Evolutionary conservation across 2,329 filamentous ascomycete genomes (phyloP), one percentile per base, ranked within the genome.

Genomic region (Periconia sp.): DNA sequence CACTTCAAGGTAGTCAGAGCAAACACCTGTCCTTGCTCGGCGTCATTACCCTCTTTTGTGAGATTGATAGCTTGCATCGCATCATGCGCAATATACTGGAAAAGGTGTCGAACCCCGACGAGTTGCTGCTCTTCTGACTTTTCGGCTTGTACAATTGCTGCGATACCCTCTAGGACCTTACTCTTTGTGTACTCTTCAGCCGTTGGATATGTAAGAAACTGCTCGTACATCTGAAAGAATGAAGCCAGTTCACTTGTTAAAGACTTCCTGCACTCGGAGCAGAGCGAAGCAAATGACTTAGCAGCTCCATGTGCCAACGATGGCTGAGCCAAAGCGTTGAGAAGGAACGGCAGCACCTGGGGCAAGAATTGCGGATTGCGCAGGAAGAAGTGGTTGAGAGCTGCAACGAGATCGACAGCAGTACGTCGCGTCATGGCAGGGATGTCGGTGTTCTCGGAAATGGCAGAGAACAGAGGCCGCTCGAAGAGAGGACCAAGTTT

Each of bases 381-480:
- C 57, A 88, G 81, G 65, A 95, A 92, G 69, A 89, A 94, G 40
- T 85, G 82, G 4, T 87, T 83, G 61, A 89, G 91, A 18, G 83
- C 79, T 52, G 88, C 87, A 28, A 92, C 83, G 28, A 89, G 70
- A 32, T 81, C 79, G 21, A 92, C 78, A 24, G 85, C 85, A 0
- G 86, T 86, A 57, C 88, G 83, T 36, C 83, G 79, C 13, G 84
- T 79, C 39, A 84, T 79, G 4, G 81, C 70, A 1, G 86, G 85
- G 9, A 90, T 77, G 3, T 74, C 68, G 3, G 72, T 40, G 17
- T 57, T 63, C 30, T 65, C 69, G 65, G 36, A 75, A 62, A 70
- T 79, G 62, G 63, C 75, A 59, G 49, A 84, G 71, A 56, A 86
- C 59, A 66, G 74, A 62, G 67, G 86, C 77, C 54, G 89, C 60